Evolutionary conservation across 2,329 filamentous ascomycete genomes (phyloP), one percentile per base, ranked within the genome.

Genomic region (Trichoderma lentiforme): DNA sequence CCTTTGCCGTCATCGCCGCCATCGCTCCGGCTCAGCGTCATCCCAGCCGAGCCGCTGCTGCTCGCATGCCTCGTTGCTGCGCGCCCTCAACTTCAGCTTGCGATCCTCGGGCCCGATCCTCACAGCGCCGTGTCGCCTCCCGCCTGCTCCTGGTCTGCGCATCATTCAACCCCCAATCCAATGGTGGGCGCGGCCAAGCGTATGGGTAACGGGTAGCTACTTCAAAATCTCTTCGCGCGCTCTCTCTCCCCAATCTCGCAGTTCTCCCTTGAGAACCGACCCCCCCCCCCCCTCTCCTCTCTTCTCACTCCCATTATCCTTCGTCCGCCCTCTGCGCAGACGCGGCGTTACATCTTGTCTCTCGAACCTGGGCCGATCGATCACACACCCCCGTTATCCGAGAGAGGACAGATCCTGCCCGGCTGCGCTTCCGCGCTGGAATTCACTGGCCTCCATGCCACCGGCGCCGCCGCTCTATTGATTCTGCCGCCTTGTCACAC

Each of bases 11-110:
- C 67, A 60, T 32, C 67, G 58, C 70, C 72, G 34, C 34, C 34
- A 36, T 36, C 34, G 34, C 66, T 43, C 36, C 36, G 36, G 60
- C 34, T 36, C 34, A 36, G 67, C 51, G 32, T 63, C 60, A 47
- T 69, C 69, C 69, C 70, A 51, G 66, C 60, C 72, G 73, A 75
- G 76, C 73, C 76, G 56, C 30, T 73, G 73, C 74, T 72, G 75
- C 73, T 78, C 76, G 78, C 77, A 80, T 80, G 78, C 79, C 76
- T 78, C 77, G 79, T 80, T 79, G 79, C 74, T 80, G 79, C 77
- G 76, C 77, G 73, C 80, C 79, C 74, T 74, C 74, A 63, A 69
- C 68, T 73, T 18, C 71, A 65, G 68, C 71, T 36, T 69, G 58
- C 70, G 57, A 67, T 62, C 66, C 68, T 57, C 70, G 34, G 65